Evolutionary conservation across 148 eudicot genomes (phyloP), one percentile per base, ranked within the genome.

Genomic region (Rhododendron molle): DNA sequence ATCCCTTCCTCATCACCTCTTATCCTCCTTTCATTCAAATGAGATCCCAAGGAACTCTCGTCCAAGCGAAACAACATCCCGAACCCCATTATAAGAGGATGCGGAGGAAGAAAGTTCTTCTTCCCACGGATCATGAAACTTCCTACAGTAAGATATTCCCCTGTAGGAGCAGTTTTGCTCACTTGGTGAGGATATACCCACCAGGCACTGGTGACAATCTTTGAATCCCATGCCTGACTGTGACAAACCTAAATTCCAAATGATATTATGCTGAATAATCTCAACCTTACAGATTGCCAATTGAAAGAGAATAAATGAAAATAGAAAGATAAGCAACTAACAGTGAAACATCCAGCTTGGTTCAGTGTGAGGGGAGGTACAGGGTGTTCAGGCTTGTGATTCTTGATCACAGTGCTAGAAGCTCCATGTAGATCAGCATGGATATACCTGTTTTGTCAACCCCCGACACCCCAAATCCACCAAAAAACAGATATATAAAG

Each of bases 371-470:
- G 94, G 86, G 98, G 99, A 60, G 99, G 98, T 36, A 97, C 94
- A 84, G 95, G 94, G 72, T 85, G 86, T 86, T 92, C 98, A 67
- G 98, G 98, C 89, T 93, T 97, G 88, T 97, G 99, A 88, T 97
- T 97, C 94, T 97, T 97, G 83, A 97, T 97, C 52, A 97, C 91
- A 65, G 98, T 97, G 91, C 98, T 97, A 74, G 99, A 97, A 87
- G 99, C 99, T 85, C 99, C 99, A 89, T 97, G 98, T 80, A 97
- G 93, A 23, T 97, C 99, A n/a, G 99, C 99, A 91, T 97, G 99
- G 77, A 97, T 92, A 89, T 97, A 97, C 92, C 98, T 97, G 87
- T 88, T 85, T 80, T 85, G 76, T 65, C 23, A 58, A 40, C 13
- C 49, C 50, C 36, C 43, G 14, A 32, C 34, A 69, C 18, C 74